Evolutionary conservation across 805 yeast species (phyloP).

Genomic region (Sungouiozyma intestinalis): DNA sequence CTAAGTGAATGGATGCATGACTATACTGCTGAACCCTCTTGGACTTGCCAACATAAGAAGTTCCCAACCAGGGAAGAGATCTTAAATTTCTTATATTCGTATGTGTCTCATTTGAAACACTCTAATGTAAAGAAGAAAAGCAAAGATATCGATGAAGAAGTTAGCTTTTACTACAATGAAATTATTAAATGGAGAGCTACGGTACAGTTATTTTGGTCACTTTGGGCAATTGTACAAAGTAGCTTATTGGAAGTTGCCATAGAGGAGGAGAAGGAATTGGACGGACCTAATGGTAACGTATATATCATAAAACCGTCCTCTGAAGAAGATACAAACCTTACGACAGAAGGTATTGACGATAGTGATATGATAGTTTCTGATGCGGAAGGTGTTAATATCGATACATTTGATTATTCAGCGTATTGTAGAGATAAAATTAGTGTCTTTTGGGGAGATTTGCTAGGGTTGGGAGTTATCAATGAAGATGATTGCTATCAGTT

Average conservation of each 20-base stretch:
- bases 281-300: slow-evolving; percentile 49
- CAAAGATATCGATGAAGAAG: slow-evolving; percentile 31
- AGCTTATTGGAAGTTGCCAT: slow-evolving; percentile 28
- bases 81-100: slow-evolving; percentile 62
- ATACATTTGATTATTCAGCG: slow-evolving; percentile 65
- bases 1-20: slow-evolving; percentile 96
- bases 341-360: slow-evolving; percentile 10
- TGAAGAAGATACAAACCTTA: slow-evolving; percentile 18
- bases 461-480: slow-evolving; percentile 45
- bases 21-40: slow-evolving; percentile 50
- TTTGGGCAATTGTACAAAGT: slow-evolving; percentile 88
- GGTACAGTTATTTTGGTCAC: slow-evolving; percentile 69
- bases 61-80: slow-evolving; percentile 67
- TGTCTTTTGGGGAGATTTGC: slow-evolving; percentile 63
- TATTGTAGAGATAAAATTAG: slow-evolving; percentile 70
- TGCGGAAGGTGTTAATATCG: slow-evolving; percentile 34
- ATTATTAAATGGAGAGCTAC: slow-evolving; percentile 71
- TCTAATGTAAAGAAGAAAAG: slow-evolving; percentile 12
- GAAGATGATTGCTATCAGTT: slow-evolving; percentile 10
- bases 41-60: slow-evolving; percentile 34
- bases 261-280: slow-evolving; percentile 27
- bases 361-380: slow-evolving; percentile 19
- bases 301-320: slow-evolving; percentile 30
- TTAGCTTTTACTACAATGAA: slow-evolving; percentile 51
- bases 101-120: slow-evolving; percentile 48